phyloP scores from a whole-genome alignment of 129 eudicot species.

The Cynara cardunculus region DNA sequence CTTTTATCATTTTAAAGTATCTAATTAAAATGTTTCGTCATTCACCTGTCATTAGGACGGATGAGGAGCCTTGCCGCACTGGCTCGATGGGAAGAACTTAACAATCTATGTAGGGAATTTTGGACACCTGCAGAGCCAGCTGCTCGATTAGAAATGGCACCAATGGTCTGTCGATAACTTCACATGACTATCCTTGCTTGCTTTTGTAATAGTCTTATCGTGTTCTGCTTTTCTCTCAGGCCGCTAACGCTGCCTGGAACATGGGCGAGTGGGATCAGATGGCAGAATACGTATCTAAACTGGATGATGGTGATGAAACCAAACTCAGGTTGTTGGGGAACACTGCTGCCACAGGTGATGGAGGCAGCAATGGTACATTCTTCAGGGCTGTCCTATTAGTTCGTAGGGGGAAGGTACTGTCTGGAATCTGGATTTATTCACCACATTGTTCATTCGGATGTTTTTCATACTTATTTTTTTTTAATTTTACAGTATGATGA shows the following conservation, averaged over 20 bases:
- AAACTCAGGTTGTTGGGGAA: slow-evolving; percentile 78
- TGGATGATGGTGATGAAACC: slow-evolving; percentile 98
- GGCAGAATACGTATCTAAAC: slow-evolving; percentile 89
- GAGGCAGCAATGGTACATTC: slow-evolving; percentile 94
- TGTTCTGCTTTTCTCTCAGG: slow-evolving; percentile 38
- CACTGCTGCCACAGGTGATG: slow-evolving; percentile 90
- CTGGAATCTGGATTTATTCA: slow-evolving; percentile 7
- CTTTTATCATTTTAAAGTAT: neutral
- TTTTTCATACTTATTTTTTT: neutral
- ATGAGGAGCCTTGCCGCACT: slow-evolving; percentile 99
- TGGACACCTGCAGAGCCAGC: slow-evolving; percentile 99
- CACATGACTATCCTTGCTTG: neutral
- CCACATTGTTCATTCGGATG: neutral
- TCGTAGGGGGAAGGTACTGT: slow-evolving; percentile 78
- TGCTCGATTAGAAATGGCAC: slow-evolving; percentile 98
- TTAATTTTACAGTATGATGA: slow-evolving; percentile 71
- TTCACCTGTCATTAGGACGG: slow-evolving; percentile 51
- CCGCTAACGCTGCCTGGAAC: slow-evolving; percentile 99
- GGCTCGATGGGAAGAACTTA: slow-evolving; percentile 99
- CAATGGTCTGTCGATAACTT: slow-evolving; percentile 60
- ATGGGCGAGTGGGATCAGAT: slow-evolving; percentile 99
- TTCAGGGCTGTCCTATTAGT: slow-evolving; percentile 88
- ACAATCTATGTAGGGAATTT: slow-evolving; percentile 82
- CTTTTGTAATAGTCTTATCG: slow-evolving; percentile 8
- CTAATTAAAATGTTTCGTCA: neutral